phyloP scores from a whole-genome alignment of 169 alveolate species.

The Cryptosporidium muris region DNA sequence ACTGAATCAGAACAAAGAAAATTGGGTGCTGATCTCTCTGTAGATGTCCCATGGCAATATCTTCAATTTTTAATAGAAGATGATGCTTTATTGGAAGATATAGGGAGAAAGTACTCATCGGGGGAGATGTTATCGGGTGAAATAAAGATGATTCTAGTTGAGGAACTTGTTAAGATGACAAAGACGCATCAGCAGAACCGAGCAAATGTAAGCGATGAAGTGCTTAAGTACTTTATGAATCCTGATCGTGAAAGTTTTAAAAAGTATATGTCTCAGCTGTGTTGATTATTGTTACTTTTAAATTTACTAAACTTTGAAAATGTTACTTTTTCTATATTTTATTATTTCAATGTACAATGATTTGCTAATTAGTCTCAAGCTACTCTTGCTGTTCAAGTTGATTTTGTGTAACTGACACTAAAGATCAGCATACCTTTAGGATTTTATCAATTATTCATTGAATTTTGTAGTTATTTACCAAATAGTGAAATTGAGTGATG shows the following conservation, averaged over 20 bases:
- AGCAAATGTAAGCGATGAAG: constrained; percentile 9
- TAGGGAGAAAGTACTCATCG: constrained; percentile 90
- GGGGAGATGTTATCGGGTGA: constrained; percentile 97
- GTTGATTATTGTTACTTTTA: not conserved
- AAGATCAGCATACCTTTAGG: too few relatives aligned
- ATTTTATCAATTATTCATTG: too few relatives aligned
- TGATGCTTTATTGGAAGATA: constrained; percentile 91
- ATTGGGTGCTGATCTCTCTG: constrained; percentile 94
- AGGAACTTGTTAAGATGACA: constrained; percentile 76
- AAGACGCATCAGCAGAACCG: constrained; percentile 60
- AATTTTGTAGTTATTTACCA: too few relatives aligned
- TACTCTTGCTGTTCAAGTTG: too few relatives aligned
- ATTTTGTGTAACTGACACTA: too few relatives aligned
- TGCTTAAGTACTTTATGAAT: constrained; percentile 21
- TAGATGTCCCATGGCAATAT: constrained; percentile 97
- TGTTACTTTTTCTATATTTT: not conserved
- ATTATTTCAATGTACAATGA: not conserved
- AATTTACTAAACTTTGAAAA: too few relatives aligned
- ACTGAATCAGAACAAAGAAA: constrained; percentile 93
- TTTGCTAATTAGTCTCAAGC: too few relatives aligned
- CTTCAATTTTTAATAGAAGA: constrained; percentile 91
- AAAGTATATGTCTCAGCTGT: not conserved
- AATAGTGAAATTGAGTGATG: too few relatives aligned
- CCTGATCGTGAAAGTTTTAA: constrained; percentile 16
- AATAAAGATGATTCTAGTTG: constrained; percentile 89